phyloP scores from a whole-genome alignment of 2,329 filamentous ascomycete genomes.

The Fusarium longipes region DNA sequence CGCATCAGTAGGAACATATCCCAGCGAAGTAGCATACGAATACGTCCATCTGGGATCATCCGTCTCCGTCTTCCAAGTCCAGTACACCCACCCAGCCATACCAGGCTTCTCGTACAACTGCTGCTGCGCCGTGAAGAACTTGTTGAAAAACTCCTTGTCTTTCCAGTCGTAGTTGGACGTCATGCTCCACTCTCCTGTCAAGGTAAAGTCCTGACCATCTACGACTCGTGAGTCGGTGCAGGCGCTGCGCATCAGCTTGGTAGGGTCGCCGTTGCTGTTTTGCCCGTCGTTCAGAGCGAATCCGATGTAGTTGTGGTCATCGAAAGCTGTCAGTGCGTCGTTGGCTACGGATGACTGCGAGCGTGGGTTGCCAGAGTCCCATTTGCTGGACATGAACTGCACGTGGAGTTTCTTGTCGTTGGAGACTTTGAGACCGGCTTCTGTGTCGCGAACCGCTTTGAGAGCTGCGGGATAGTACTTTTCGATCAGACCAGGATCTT shows the following conservation, averaged over 20 bases:
- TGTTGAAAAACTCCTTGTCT: constrained; percentile 24
- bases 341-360: constrained; percentile 10
- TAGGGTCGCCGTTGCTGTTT: neutral
- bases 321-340: constrained; percentile 12
- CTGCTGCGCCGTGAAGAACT: constrained; percentile 37
- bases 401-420: constrained; percentile 30
- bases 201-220: constrained; percentile 16
- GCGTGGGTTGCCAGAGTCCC: constrained; percentile 31
- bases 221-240: constrained; percentile 27
- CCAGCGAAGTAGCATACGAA: constrained; percentile 26
- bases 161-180: constrained; percentile 26
- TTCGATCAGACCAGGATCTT: constrained; percentile 26
- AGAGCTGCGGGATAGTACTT: constrained; percentile 31
- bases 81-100: constrained; percentile 34
- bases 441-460: constrained; percentile 23
- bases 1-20: constrained; percentile 32
- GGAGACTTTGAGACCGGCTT: neutral
- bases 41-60: constrained; percentile 36
- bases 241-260: constrained; percentile 29
- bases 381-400: constrained; percentile 38
- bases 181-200: constrained; percentile 40
- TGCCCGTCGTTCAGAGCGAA: constrained; percentile 12
- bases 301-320: constrained; percentile 37
- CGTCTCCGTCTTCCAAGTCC: constrained; percentile 37
- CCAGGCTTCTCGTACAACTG: constrained; percentile 34